Conservation (phyloP, 805 yeast genomes). For the Maudiozyma pseudohumilis region DNA sequence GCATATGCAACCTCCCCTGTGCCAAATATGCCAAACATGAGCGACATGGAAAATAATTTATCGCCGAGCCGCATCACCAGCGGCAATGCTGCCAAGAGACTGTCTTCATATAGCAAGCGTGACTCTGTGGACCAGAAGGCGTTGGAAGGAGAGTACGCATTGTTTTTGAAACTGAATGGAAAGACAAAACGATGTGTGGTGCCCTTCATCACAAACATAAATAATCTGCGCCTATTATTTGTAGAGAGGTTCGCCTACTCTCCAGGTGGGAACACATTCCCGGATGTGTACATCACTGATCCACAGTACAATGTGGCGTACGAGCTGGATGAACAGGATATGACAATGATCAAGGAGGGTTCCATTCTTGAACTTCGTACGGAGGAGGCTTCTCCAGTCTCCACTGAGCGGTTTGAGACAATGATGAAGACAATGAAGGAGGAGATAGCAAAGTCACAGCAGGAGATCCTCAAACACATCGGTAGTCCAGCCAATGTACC, state of each 20-base stretch:
- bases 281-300: slow-evolving; percentile 68
- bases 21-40: not conserved
- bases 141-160: slow-evolving; percentile 2
- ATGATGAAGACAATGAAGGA: slow-evolving; percentile 7
- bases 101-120: not conserved
- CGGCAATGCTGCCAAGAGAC: not conserved
- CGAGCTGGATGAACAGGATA: slow-evolving; percentile 63
- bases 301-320: slow-evolving; percentile 50
- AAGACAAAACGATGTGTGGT: slow-evolving; percentile 43
- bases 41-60: not conserved
- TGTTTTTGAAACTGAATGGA: slow-evolving; percentile 44
- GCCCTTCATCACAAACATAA: slow-evolving; percentile 27
- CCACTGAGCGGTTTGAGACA: slow-evolving; percentile 4
- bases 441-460: slow-evolving; percentile 11
- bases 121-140: not conserved
- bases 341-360: slow-evolving; percentile 52
- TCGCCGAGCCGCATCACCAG: not conserved
- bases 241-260: slow-evolving; percentile 83
- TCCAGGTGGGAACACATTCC: slow-evolving; percentile 62
- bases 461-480: slow-evolving; percentile 6
- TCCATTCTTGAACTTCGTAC: slow-evolving; percentile 44
- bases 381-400: not conserved
- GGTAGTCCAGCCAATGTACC: not conserved
- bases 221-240: slow-evolving; percentile 55
- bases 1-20: slow-evolving; percentile 11